Percentiles rank a stretch among this genome's conserved stretches.
phyloP scores from a whole-genome alignment of 345 rosid genomes.

The Arabidopsis thaliana region DNA sequence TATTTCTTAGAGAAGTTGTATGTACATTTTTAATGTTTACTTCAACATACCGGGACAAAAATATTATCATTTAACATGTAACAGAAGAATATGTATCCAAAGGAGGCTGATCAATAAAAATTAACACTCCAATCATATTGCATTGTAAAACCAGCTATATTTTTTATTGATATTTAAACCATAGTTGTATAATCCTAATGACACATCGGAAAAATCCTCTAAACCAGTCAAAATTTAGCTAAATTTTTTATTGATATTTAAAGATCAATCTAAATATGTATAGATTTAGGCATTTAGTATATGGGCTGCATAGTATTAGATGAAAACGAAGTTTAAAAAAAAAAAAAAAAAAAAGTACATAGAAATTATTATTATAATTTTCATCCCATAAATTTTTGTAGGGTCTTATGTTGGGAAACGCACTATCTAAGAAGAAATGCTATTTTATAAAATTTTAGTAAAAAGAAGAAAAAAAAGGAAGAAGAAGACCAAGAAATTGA shows the following conservation, averaged over 20 bases:
- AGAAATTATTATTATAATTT: constrained; percentile 11
- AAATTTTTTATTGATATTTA: too few species aligned
- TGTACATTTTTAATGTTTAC: neutral
- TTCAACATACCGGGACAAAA: neutral
- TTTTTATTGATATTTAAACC: neutral
- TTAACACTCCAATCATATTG: neutral
- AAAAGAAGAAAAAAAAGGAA: neutral
- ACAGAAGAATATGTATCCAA: neutral
- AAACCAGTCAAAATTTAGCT: neutral
- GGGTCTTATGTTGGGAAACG: constrained; percentile 29
- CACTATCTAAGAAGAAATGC: neutral
- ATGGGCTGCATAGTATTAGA: neutral
- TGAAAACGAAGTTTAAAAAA: neutral
- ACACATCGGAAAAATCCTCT: neutral
- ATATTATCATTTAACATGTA: neutral
- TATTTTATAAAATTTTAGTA: too few species aligned
- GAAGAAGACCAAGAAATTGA: constrained; percentile 21
- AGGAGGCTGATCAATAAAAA: neutral
- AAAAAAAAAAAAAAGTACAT: neutral
- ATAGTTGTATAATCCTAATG: neutral
- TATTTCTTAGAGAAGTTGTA: neutral
- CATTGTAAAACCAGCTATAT: neutral
- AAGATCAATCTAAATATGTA: neutral
- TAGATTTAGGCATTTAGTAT: neutral
- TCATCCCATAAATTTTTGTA: constrained; percentile 34